Evolutionary conservation across 345 rosid genomes (phyloP).

Genomic region (Salix purpurea): DNA sequence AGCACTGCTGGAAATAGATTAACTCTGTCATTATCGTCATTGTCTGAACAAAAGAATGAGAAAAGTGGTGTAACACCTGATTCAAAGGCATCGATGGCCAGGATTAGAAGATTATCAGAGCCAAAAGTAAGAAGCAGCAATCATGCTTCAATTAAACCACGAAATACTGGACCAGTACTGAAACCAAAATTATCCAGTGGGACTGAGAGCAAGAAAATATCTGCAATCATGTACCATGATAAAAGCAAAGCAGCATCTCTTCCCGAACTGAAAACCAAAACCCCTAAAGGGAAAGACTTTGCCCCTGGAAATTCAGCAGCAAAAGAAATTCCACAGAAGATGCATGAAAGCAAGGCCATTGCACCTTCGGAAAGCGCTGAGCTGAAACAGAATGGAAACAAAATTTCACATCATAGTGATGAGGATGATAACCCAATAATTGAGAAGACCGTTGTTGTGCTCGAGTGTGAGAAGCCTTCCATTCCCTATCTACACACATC

Average conservation of each 20-base stretch:
- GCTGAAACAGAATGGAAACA: slow-evolving; percentile 29
- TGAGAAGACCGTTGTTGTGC: slow-evolving; percentile 68
- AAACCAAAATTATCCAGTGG: slow-evolving; percentile 43
- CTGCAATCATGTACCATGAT: slow-evolving; percentile 78
- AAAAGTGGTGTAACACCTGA: slow-evolving; percentile 37
- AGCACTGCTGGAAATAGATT: slow-evolving; percentile 51
- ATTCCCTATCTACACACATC: slow-evolving; percentile 27
- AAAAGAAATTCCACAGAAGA: slow-evolving; percentile 29
- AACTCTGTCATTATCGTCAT: slow-evolving; percentile 53
- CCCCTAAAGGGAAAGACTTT: slow-evolving; percentile 37
- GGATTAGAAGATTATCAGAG: slow-evolving; percentile 80
- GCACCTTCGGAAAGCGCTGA: slow-evolving; percentile 28
- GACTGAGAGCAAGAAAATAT: slow-evolving; percentile 64
- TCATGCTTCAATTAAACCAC: slow-evolving; percentile 42
- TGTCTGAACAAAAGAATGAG: slow-evolving; percentile 61
- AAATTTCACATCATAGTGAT: slow-evolving; percentile 36
- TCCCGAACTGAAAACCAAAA: slow-evolving; percentile 65
- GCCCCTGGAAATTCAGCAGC: slow-evolving; percentile 28
- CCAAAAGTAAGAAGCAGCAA: slow-evolving; percentile 48
- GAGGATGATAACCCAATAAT: slow-evolving; percentile 55
- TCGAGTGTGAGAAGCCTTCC: slow-evolving; percentile 51
- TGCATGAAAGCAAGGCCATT: slow-evolving; percentile 29
- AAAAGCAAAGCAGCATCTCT: slow-evolving; percentile 72
- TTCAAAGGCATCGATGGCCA: slow-evolving; percentile 53
- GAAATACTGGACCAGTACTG: slow-evolving; percentile 33